Percentiles rank a stretch among this genome's conserved stretches.
These are phyloP conservation scores for Pneumocystis canis DNA, from an alignment of 1,139 yeast species.

Conservation along the genomic window DNA sequence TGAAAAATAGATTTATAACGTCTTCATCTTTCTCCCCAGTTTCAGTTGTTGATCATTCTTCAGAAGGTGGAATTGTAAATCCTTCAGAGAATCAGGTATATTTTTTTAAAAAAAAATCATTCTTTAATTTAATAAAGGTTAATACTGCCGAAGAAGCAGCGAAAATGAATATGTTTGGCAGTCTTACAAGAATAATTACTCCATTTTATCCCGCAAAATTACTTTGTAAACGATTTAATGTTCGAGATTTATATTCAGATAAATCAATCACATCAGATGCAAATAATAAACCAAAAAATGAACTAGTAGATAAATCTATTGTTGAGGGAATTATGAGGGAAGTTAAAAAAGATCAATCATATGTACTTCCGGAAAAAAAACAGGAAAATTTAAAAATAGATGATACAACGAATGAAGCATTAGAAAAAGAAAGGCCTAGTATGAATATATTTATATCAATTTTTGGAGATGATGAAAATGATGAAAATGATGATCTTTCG, in stretches of 20 bases:
- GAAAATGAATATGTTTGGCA: slow-evolving; percentile 17
- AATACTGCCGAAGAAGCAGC: slow-evolving; percentile 19
- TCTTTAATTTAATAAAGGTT: slow-evolving; percentile 4
- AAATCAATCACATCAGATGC: neutral
- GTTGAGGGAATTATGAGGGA: neutral
- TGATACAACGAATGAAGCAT: neutral
- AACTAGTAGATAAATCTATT: neutral
- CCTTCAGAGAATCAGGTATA: neutral
- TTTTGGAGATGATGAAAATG: neutral
- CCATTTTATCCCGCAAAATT: slow-evolving; percentile 19
- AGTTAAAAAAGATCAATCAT: neutral
- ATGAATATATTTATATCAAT: neutral
- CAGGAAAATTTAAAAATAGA: neutral
- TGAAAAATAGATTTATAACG: slow-evolving; percentile 20
- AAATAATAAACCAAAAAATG: neutral
- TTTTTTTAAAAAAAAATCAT: neutral
- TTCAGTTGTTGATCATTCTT: slow-evolving; percentile 1
- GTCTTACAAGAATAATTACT: slow-evolving; percentile 17
- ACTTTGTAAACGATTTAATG: slow-evolving; percentile 22
- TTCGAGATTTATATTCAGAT: slow-evolving; percentile 6
- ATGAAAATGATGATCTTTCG: neutral
- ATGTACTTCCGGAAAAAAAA: neutral
- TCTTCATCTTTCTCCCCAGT: slow-evolving; percentile 3
- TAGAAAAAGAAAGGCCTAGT: neutral
- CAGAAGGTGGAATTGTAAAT: slow-evolving; percentile 1